Evolutionary conservation across 176 grass and related monocot species (phyloP).

Genomic region (Paspalum vaginatum): DNA sequence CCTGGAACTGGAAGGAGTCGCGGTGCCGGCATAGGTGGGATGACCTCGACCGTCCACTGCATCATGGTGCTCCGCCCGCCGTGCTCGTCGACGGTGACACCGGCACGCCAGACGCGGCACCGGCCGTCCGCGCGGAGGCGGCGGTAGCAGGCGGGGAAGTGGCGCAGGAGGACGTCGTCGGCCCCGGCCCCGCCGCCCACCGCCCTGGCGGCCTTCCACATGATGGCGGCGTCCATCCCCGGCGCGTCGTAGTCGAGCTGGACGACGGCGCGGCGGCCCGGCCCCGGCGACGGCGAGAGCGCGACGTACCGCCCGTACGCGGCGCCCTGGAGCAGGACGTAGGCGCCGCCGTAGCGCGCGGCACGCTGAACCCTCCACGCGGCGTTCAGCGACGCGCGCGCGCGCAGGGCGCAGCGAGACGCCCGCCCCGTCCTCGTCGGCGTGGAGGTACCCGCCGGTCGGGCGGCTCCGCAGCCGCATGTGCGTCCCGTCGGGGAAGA

Average conservation of each 20-base stretch:
- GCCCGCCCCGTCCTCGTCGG: background rate
- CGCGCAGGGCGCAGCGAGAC: background rate
- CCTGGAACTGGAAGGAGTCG: background rate
- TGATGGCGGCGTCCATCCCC: background rate
- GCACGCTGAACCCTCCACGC: background rate
- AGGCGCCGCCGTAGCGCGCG: background rate
- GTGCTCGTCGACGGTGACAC: background rate
- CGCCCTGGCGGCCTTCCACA: background rate
- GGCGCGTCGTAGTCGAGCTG: background rate
- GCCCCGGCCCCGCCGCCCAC: background rate
- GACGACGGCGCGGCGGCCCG: background rate
- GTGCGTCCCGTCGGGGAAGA: background rate
- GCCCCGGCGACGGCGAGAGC: background rate
- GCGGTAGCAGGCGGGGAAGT: background rate
- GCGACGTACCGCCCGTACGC: background rate
- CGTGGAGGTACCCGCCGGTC: constrained; percentile 3
- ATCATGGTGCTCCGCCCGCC: background rate
- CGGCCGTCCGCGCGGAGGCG: background rate
- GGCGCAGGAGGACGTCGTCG: background rate
- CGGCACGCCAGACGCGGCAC: background rate
- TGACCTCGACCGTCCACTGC: constrained; percentile 3
- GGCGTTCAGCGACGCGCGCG: background rate
- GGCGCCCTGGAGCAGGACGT: background rate
- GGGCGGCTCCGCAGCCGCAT: background rate
- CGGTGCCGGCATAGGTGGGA: background rate